These are phyloP conservation scores for Trichoderma sp. DNA, from an alignment of 2,329 filamentous ascomycete species.

Conservation along the genomic window DNA sequence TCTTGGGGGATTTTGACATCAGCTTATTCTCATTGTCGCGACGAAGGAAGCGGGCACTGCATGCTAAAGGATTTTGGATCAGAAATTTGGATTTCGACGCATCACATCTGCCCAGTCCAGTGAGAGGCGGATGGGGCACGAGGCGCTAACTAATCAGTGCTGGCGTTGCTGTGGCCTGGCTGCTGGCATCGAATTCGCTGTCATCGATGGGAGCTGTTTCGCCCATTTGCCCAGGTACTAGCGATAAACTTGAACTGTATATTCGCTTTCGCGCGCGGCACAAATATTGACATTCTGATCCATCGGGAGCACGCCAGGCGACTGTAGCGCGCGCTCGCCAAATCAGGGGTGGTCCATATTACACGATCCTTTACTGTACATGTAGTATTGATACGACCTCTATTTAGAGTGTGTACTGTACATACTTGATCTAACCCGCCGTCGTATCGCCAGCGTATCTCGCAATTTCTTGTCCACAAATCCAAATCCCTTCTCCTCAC, in stretches of 20 bases:
- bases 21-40: neutral
- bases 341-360: neutral
- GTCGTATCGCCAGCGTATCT: neutral
- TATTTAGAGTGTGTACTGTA: neutral
- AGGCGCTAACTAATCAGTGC: neutral
- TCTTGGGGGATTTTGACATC: neutral
- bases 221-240: neutral
- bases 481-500: neutral
- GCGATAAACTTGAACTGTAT: neutral
- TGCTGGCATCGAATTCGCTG: neutral
- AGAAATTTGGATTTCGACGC: neutral
- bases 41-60: neutral
- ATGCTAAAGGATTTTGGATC: neutral
- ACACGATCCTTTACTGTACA: neutral
- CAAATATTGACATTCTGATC: neutral
- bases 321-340: neutral
- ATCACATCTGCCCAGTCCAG: neutral
- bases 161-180: neutral
- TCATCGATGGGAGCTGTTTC: neutral
- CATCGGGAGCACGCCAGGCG: neutral
- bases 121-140: neutral
- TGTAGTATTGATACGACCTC: neutral
- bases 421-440: too few species aligned
- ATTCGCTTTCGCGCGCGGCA: neutral
- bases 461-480: neutral